Base-by-base conservation (phyloP, 2,329 filamentous ascomycete species). In the Pseudodiploospora longispora region DNA sequence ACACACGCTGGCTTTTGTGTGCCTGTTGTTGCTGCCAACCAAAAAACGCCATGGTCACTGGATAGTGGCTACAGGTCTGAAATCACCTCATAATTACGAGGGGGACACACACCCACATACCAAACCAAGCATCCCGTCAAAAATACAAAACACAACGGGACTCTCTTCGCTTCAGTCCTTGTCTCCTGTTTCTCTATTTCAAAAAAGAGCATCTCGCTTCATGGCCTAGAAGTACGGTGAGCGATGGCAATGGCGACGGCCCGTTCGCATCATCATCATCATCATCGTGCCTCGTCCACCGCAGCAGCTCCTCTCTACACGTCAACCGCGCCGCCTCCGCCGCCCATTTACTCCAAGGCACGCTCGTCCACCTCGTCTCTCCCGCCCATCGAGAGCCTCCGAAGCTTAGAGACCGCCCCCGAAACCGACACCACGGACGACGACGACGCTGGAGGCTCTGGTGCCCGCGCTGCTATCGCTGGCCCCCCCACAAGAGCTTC, bases 221-320 rank as follows among this genome's bases (percentile, higher is more conserved):
- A 55, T 55, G 52, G 52, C 51, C 47, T 52, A 48, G 43, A n/a
- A n/a, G 43, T 42, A 40, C 32, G 37, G 46, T 37, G 31, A 40
- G 37, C 40, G 31, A 42, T 30, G 44, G 50, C 44, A 48, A 50
- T 52, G 46, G 48, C 50, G 48, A 52, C 45, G 46, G 48, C 45
- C 46, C 49, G 42, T 49, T 46, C 49, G 42, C 44, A 27, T 9
- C 41, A 7, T 36, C 34, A 29, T 34, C 36, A 10, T 37, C 28
- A 12, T 30, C 8, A n/a, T 36, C 32, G 27, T 28, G 36, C 43
- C 30, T 9, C 33, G n/a, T 27, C 37, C 34, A 28, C 36, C 28
- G 28, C 41, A 19, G 19, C 19, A 19, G 19, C 19, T 19, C 19
- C 19, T 19, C 19, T 19, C 19, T 19, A 19, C 19, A 19, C 19